Percentiles rank a stretch among this genome's conserved stretches.
Conservation (phyloP, 1,284 basidiomycete genomes). For the Leucoagaricus sp. region DNA sequence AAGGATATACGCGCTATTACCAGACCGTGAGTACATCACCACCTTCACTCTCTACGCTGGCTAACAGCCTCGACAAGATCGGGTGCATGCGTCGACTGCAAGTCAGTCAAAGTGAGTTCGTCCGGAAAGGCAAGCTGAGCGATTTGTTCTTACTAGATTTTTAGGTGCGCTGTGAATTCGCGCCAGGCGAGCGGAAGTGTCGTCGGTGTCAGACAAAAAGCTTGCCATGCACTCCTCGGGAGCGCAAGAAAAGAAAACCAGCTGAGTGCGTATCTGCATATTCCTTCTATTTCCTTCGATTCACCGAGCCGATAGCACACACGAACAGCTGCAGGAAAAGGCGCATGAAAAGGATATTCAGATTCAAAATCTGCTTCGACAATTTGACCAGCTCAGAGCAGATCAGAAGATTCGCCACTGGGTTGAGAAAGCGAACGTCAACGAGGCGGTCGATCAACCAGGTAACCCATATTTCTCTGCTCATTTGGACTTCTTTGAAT, state of each 20-base stretch:
- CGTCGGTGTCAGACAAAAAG: conserved; percentile 46
- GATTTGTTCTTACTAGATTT: not conserved
- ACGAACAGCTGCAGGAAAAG: conserved; percentile 54
- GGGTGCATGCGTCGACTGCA: conserved; percentile 59
- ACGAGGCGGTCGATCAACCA: not conserved
- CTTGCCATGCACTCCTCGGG: conserved; percentile 50
- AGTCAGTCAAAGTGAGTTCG: conserved; percentile 52
- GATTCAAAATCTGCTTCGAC: conserved; percentile 46
- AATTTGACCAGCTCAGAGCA: conserved; percentile 46
- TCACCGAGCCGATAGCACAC: conserved; percentile 40
- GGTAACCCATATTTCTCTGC: conserved; percentile 15
- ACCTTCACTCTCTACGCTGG: not conserved
- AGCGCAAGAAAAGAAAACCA: conserved; percentile 56
- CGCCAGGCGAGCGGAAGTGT: conserved; percentile 44
- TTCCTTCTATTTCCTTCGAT: conserved; percentile 2
- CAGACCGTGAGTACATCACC: conserved; percentile 7
- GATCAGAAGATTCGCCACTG: conserved; percentile 44
- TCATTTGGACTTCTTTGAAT: not conserved
- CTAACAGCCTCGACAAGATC: conserved; percentile 27
- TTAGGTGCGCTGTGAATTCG: conserved; percentile 56
- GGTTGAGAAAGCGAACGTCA: conserved; percentile 33
- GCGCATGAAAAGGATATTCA: conserved; percentile 49
- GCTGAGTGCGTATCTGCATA: conserved; percentile 38
- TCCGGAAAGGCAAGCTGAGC: too few relatives aligned
- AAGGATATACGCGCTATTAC: conserved; percentile 9